phyloP scores from a whole-genome alignment of 768 basidiomycete genomes.

The Pleurotus platypus region DNA sequence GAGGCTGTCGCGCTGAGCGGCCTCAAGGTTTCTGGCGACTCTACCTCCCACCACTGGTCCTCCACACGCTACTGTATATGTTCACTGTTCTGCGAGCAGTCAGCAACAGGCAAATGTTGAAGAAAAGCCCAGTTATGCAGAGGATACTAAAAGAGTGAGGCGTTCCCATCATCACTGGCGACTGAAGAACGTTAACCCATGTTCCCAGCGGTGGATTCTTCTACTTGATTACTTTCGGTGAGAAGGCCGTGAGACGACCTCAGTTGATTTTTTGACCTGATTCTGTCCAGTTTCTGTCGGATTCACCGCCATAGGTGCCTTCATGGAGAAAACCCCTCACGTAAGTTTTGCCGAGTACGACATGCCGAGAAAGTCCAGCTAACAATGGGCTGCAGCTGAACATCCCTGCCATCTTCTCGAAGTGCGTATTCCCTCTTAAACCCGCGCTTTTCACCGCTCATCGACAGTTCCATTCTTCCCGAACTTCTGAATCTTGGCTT shows the following conservation, averaged over 20 bases:
- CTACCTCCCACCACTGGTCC: slow-evolving; percentile 31
- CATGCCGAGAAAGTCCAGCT: neutral
- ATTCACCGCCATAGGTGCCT: slow-evolving; percentile 29
- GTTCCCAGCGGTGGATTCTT: slow-evolving; percentile 34
- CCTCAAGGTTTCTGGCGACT: slow-evolving; percentile 30
- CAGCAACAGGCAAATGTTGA: slow-evolving; percentile 26
- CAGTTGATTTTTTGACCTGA: neutral
- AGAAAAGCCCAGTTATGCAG: slow-evolving; percentile 27
- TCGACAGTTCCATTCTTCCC: neutral
- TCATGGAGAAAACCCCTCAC: slow-evolving; percentile 23
- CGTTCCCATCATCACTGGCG: neutral
- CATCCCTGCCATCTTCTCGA: slow-evolving; percentile 31
- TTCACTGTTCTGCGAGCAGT: slow-evolving; percentile 31
- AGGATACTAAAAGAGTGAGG: slow-evolving; percentile 37
- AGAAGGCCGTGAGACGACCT: neutral
- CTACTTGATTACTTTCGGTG: slow-evolving; percentile 37
- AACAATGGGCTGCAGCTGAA: slow-evolving; percentile 23
- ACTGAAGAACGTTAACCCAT: neutral
- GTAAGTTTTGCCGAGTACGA: slow-evolving; percentile 15
- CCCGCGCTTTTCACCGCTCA: neutral
- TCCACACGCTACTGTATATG: slow-evolving; percentile 33
- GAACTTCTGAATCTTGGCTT: neutral
- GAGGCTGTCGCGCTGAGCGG: slow-evolving; percentile 29
- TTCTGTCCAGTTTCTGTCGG: slow-evolving; percentile 24
- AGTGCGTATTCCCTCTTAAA: slow-evolving; percentile 17